Percentiles rank a stretch among this genome's conserved stretches.
phyloP scores from a whole-genome alignment of 2,329 filamentous ascomycete genomes.

The Mycosphaerella arachidis region DNA sequence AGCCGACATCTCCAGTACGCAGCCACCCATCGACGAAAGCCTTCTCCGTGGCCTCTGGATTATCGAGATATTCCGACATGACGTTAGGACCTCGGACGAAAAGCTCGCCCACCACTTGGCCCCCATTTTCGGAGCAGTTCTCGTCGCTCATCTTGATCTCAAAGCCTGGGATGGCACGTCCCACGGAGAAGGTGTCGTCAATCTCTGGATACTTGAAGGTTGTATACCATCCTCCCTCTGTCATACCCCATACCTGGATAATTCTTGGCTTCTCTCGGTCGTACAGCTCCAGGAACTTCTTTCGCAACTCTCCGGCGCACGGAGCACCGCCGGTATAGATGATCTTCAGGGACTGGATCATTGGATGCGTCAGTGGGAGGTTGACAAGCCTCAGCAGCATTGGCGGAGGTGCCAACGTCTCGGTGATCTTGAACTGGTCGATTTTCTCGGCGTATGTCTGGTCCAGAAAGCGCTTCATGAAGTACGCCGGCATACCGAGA shows the following conservation, averaged over 20 bases:
- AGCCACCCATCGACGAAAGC: slow-evolving; percentile 67
- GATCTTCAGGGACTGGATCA: slow-evolving; percentile 41
- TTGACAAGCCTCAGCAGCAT: slow-evolving; percentile 34
- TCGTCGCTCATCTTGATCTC: slow-evolving; percentile 32
- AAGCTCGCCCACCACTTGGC: slow-evolving; percentile 41
- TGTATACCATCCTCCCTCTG: slow-evolving; percentile 45
- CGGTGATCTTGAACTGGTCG: slow-evolving; percentile 42
- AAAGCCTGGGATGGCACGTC: slow-evolving; percentile 40
- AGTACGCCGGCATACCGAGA: slow-evolving; percentile 44
- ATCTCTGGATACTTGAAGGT: slow-evolving; percentile 39
- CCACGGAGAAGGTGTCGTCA: slow-evolving; percentile 46
- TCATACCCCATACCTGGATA: slow-evolving; percentile 53
- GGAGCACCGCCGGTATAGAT: slow-evolving; percentile 49
- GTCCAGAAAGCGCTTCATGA: slow-evolving; percentile 48
- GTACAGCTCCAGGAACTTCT: slow-evolving; percentile 40
- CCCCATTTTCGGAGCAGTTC: slow-evolving; percentile 38
- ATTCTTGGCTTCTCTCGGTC: slow-evolving; percentile 39
- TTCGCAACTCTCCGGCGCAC: slow-evolving; percentile 41
- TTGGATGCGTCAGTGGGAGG: slow-evolving; percentile 31
- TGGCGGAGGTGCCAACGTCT: slow-evolving; percentile 47
- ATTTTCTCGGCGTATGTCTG: slow-evolving; percentile 32
- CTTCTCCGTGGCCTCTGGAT: slow-evolving; percentile 24
- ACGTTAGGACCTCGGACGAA: slow-evolving; percentile 38
- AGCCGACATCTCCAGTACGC: slow-evolving; percentile 67
- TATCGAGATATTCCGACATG: slow-evolving; percentile 39